Conservation (phyloP, 176 grass and related monocot species). For the Urochloa ruziziensis region DNA sequence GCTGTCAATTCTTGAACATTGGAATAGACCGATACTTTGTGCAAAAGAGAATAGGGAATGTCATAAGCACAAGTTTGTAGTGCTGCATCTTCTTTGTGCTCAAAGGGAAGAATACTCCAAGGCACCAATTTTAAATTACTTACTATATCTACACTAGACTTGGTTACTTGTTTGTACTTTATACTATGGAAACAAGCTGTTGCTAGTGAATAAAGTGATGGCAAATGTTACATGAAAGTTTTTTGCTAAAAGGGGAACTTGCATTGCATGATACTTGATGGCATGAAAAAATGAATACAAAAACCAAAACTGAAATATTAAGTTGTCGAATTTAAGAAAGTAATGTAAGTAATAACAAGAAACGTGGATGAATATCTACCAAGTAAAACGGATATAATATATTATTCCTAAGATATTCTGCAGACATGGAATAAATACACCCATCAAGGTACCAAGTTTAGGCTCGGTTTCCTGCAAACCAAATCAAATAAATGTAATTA, state of each 20-base stretch:
- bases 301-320: not conserved
- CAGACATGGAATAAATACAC: conserved; percentile 93
- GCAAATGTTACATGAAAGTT: conserved; percentile 3
- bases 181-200: not conserved
- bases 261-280: not conserved
- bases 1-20: not conserved
- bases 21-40: not conserved
- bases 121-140: not conserved
- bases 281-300: not conserved
- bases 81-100: not conserved
- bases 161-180: too few species aligned
- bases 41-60: not conserved
- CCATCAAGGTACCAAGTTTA: conserved; percentile 91
- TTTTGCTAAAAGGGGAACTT: not conserved
- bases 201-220: not conserved
- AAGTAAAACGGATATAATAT: conserved; percentile 95
- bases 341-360: not conserved
- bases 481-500: conserved; percentile 26
- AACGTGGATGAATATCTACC: conserved; percentile 37
- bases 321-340: not conserved
- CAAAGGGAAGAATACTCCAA: not conserved
- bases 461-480: conserved; percentile 48
- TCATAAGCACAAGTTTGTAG: conserved; percentile 2
- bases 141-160: not conserved
- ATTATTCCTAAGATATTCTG: conserved; percentile 99